These are phyloP conservation scores for Hypoxylon intermedium DNA, from an alignment of 495 filamentous ascomycete genomes.

Conservation along the genomic window DNA sequence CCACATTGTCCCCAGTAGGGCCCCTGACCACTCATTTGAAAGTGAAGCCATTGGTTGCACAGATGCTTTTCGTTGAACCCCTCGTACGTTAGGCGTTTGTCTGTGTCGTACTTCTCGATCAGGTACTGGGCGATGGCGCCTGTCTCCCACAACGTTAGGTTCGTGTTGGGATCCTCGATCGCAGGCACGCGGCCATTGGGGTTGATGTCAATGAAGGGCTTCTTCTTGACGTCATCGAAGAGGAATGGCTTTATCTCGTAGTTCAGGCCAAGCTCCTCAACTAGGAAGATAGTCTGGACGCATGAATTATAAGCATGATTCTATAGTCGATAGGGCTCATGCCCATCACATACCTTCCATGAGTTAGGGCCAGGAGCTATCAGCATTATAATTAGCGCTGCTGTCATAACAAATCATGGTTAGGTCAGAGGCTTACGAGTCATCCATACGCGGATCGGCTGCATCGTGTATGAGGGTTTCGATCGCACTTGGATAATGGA, in stretches of 20 bases:
- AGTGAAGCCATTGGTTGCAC: constrained; percentile 51
- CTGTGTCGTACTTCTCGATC: constrained; percentile 76
- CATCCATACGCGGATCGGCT: no score
- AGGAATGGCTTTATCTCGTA: constrained; percentile 50
- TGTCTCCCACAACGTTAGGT: constrained; percentile 69
- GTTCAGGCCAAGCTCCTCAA: constrained; percentile 65
- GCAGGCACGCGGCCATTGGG: constrained; percentile 70
- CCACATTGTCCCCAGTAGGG: constrained; percentile 57
- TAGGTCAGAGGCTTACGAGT: no score
- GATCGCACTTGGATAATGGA: no score
- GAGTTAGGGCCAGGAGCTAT: no score
- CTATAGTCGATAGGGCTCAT: no score
- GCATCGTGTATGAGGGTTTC: no score
- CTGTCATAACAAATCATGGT: no score
- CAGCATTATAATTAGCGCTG: no score
- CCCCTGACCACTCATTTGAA: constrained; percentile 57
- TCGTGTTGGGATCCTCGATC: constrained; percentile 61
- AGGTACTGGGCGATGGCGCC: constrained; percentile 73
- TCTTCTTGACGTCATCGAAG: constrained; percentile 49
- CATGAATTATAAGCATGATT: no score
- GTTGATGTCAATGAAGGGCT: constrained; percentile 63
- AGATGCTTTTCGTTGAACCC: constrained; percentile 33
- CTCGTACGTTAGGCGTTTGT: constrained; percentile 60
- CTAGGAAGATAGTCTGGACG: constrained; percentile 42
- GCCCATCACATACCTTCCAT: no score